phyloP scores from a whole-genome alignment of 192 early-diverging fungal genomes.

The Geranomyces variabilis region DNA sequence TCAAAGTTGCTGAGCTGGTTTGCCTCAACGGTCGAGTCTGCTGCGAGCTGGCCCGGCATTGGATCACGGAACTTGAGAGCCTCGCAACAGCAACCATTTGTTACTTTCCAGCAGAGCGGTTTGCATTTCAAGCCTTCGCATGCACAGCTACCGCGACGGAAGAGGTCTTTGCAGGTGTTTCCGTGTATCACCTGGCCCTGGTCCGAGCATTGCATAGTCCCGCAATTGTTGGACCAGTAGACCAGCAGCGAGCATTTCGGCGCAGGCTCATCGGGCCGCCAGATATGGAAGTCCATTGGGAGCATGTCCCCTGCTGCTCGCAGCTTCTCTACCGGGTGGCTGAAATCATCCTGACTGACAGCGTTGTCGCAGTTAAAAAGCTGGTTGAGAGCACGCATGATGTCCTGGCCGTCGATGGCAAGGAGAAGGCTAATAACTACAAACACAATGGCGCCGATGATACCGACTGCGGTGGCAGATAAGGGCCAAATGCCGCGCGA shows the following conservation, averaged over 20 bases:
- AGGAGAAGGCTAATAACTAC: no score
- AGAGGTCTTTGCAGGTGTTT: constrained; percentile 9
- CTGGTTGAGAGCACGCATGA: no score
- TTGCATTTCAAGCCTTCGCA: constrained; percentile 3
- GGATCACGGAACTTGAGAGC: constrained; percentile 9
- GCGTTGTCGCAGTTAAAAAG: no score
- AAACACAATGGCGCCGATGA: no score
- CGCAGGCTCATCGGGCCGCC: neutral
- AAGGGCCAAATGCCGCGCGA: no score
- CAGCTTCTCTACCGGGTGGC: constrained; percentile 2
- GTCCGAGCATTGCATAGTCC: neutral
- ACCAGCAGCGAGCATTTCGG: neutral
- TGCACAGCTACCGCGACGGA: neutral
- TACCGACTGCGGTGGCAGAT: no score
- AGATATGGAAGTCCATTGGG: constrained; percentile 3
- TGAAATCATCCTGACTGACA: neutral
- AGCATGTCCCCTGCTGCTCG: neutral
- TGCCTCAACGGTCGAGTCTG: no score
- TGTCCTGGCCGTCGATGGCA: no score
- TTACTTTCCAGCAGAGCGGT: constrained; percentile 1
- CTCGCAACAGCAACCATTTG: constrained; percentile 9
- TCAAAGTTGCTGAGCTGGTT: no score
- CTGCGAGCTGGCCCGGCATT: neutral
- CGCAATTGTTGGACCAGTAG: neutral
- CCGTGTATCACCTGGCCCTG: neutral